Evolutionary conservation across 2,329 filamentous ascomycete species (phyloP), one percentile per base, ranked within the genome.

Genomic region (Aspergillus proliferans): DNA sequence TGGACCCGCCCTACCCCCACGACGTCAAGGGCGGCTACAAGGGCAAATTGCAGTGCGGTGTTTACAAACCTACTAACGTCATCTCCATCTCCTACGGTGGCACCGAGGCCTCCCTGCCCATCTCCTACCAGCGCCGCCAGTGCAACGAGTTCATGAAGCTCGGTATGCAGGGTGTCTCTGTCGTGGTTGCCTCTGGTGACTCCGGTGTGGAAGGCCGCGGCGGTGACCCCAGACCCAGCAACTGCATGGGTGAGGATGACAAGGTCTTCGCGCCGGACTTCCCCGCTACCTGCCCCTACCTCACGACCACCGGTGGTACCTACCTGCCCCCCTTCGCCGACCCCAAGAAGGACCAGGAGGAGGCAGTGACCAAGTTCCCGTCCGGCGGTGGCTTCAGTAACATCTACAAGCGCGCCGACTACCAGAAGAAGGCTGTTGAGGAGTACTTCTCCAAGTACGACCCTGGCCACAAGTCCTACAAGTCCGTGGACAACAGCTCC

Each of bases 11-110:
- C 0, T 76, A 76, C 53, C 74, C 72, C 0, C 60, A 75, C 49
- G 62, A 66, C 1, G 54, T 58, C 14, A 28, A 60, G 0, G 66
- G 62, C 9, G 72, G 71, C 14, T 75, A 74, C 61, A 70, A 73
- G 43, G 68, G 70, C 8, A 53, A 62, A 3, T 57, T 70, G 18
- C 67, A 72, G 45, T 76, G 76, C 49, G 75, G 74, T 6, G 69
- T 75, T 18, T 79, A 75, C 66, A 69, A 74, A 55, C 76, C 78
- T 2, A 78, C 79, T 8, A 79, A 81, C 52, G 79, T 82, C 6
- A 57, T 68, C 26, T 68, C 65, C 2, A 65, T 69, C 44, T 70
- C 67, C 1, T 71, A 71, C 49, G 65, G 62, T 9, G 56, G 53
- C 14, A 52, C 60, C 5, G 68, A 71, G 50, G 59, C 61, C 3